Conservation (phyloP, 1,284 basidiomycete genomes). For the Rhodotorula sp. region DNA sequence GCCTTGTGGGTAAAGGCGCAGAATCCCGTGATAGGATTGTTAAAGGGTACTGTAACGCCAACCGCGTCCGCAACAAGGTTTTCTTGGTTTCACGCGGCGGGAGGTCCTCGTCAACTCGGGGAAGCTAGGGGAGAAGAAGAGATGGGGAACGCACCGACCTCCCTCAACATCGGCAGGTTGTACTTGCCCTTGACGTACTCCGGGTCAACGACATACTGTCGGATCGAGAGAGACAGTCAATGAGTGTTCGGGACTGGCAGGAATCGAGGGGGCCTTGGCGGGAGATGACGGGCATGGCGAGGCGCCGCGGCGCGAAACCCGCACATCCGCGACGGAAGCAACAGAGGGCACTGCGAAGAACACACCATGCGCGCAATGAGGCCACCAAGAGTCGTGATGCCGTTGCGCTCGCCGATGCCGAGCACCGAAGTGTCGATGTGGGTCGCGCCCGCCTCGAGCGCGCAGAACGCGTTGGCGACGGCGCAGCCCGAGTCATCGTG, state of each 20-base stretch:
- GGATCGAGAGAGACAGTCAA: background rate
- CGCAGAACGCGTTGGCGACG: slow-evolving; percentile 98
- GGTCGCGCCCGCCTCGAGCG: slow-evolving; percentile 97
- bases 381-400: slow-evolving; percentile 96
- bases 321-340: no score
- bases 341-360: slow-evolving; percentile 9
- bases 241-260: no score
- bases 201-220: slow-evolving; percentile 63
- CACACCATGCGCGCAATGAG: slow-evolving; percentile 88
- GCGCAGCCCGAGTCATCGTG: slow-evolving; percentile 95
- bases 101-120: no score
- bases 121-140: no score
- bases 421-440: slow-evolving; percentile 95
- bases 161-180: slow-evolving; percentile 94
- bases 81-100: no score
- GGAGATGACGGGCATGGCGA: no score
- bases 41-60: slow-evolving; percentile 86
- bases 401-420: slow-evolving; percentile 98
- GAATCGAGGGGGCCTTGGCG: no score
- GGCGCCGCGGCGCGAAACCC: background rate
- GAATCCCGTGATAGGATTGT: slow-evolving; percentile 85
- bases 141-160: no score
- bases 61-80: slow-evolving; percentile 99
- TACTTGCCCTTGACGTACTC: slow-evolving; percentile 99
- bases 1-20: slow-evolving; percentile 99